Evolutionary conservation across 139 green algal genomes (phyloP).

Genomic region (Picochlorum sp.): DNA sequence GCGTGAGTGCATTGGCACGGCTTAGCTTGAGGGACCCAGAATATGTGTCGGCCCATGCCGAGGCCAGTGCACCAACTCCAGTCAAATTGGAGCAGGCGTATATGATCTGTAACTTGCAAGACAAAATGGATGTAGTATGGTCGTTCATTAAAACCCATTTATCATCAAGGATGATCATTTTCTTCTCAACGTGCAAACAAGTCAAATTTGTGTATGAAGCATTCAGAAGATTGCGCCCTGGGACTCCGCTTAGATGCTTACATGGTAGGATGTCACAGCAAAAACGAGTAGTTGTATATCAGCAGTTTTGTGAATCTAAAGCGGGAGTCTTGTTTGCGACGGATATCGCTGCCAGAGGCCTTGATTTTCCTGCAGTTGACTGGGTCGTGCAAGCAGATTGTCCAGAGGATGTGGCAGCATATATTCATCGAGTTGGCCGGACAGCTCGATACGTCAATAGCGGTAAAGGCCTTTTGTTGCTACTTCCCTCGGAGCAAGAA

Average conservation of each 20-base stretch:
- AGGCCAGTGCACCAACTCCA: slow-evolving; percentile 73
- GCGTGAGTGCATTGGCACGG: slow-evolving; percentile 88
- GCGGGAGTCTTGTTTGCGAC: slow-evolving; percentile 87
- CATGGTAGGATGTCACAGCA: slow-evolving; percentile 95
- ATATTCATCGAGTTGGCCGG: slow-evolving; percentile 90
- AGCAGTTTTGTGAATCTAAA: slow-evolving; percentile 70
- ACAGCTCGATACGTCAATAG: slow-evolving; percentile 58
- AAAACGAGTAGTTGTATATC: slow-evolving; percentile 73
- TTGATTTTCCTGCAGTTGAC: slow-evolving; percentile 92
- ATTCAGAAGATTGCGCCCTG: slow-evolving; percentile 81
- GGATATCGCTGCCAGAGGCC: slow-evolving; percentile 88
- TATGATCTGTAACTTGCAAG: slow-evolving; percentile 46
- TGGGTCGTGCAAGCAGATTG: slow-evolving; percentile 98
- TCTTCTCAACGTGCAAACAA: slow-evolving; percentile 96
- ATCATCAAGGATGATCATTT: slow-evolving; percentile 73
- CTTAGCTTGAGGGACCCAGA: slow-evolving; percentile 78
- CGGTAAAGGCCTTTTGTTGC: slow-evolving; percentile 66
- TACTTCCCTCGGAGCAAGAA: slow-evolving; percentile 55
- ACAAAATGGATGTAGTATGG: slow-evolving; percentile 94
- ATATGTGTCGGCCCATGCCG: slow-evolving; percentile 86
- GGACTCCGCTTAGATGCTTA: slow-evolving; percentile 73
- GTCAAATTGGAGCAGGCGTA: slow-evolving; percentile 81
- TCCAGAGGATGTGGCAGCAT: slow-evolving; percentile 80
- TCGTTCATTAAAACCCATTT: slow-evolving; percentile 87
- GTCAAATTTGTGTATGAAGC: slow-evolving; percentile 88